Percentiles rank a stretch among this genome's conserved stretches.
Conservation (phyloP, 331 rosid species). For the Acacia pycnantha region DNA sequence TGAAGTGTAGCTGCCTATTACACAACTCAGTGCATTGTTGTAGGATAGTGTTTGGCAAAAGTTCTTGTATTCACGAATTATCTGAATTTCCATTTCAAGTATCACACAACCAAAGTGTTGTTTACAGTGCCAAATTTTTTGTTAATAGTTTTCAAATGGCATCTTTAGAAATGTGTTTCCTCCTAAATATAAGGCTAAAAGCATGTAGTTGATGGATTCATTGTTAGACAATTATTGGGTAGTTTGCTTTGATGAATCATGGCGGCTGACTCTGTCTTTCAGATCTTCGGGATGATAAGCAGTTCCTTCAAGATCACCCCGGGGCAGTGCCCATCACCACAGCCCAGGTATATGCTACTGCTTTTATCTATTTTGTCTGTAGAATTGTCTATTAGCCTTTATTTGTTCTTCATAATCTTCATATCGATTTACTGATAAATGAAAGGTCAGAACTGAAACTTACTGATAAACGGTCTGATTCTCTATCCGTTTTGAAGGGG, state of each 20-base stretch:
- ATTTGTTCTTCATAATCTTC: conserved; percentile 17
- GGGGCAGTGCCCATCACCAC: conserved; percentile 90
- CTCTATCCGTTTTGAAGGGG: conserved; percentile 51
- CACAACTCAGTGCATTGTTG: not conserved
- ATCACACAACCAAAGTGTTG: conserved; percentile 2
- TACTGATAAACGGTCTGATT: conserved; percentile 16
- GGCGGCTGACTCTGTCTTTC: conserved; percentile 37
- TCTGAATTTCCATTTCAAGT: not conserved
- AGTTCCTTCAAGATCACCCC: conserved; percentile 82
- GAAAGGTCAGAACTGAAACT: not conserved
- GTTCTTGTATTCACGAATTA: not conserved
- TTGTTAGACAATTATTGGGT: not conserved
- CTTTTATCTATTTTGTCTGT: not conserved
- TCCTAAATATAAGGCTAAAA: not conserved
- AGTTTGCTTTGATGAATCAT: conserved; percentile 28
- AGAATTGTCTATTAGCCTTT: conserved; percentile 1
- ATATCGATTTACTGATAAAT: conserved; percentile 1
- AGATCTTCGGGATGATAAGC: conserved; percentile 95
- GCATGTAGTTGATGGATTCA: conserved; percentile 11
- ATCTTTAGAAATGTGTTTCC: not conserved
- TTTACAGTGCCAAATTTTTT: not conserved
- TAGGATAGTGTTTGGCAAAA: not conserved
- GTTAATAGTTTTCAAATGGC: conserved; percentile 1
- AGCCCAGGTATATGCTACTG: conserved; percentile 62
- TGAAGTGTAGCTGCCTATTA: not conserved